A percentile compares a stretch with the other conserved stretches of the same genome.
Conservation (phyloP, 805 yeast species). For the Candida saitoana region DNA sequence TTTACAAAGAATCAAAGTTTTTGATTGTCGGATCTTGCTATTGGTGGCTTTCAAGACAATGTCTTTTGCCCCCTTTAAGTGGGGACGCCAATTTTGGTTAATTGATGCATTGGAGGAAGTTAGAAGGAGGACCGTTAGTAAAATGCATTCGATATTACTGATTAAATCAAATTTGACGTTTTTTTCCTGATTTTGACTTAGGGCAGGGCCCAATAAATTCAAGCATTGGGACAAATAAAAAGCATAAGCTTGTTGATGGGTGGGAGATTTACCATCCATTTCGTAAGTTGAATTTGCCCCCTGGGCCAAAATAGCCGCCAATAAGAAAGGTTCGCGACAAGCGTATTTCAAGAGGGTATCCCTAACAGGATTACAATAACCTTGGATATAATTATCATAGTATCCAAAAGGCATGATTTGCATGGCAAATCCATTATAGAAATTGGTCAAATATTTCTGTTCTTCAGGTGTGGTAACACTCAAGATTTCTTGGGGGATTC, state of each 20-base stretch:
- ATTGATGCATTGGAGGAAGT: constrained; percentile 58
- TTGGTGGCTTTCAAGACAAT: constrained; percentile 42
- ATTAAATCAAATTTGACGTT: constrained; percentile 11
- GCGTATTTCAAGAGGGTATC: constrained; percentile 62
- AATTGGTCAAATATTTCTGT: constrained; percentile 28
- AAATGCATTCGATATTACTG: constrained; percentile 58
- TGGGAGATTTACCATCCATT: constrained; percentile 23
- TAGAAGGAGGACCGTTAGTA: constrained; percentile 59
- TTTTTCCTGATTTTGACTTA: constrained; percentile 16
- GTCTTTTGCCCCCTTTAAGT: constrained; percentile 61
- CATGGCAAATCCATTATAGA: constrained; percentile 32
- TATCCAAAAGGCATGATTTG: constrained; percentile 36
- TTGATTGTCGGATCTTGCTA: constrained; percentile 24
- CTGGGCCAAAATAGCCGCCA: constrained; percentile 69
- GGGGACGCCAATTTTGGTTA: constrained; percentile 60
- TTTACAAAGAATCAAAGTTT: constrained; percentile 49
- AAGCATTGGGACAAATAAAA: constrained; percentile 60
- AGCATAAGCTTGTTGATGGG: constrained; percentile 60
- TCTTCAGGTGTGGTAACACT: constrained; percentile 26
- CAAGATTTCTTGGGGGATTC: constrained; percentile 28
- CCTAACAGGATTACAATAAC: constrained; percentile 48
- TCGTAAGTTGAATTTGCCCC: constrained; percentile 59
- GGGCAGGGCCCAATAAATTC: constrained; percentile 49
- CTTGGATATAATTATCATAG: constrained; percentile 22
- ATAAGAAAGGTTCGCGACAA: constrained; percentile 54